A percentile compares a stretch with the other conserved stretches of the same genome.
These are phyloP conservation scores for Dioszegia aurantiaca DNA, from an alignment of 768 basidiomycete genomes.

Conservation along the genomic window DNA sequence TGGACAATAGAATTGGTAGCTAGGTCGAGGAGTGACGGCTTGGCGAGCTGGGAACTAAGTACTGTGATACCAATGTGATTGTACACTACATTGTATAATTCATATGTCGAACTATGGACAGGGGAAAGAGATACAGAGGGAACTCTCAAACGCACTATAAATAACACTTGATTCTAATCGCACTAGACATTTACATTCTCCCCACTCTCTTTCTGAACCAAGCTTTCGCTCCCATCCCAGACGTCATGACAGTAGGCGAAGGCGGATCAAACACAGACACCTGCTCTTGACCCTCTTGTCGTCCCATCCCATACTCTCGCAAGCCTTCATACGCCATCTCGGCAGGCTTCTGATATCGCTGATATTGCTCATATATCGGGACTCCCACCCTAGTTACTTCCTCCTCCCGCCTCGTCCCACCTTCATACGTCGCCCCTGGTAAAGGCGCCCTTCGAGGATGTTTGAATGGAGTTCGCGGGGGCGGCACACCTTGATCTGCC, in stretches of 20 bases:
- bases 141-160: too few species aligned
- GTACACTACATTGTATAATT: too few species aligned
- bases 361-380: too few species aligned
- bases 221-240: background rate
- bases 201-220: conserved; percentile 39
- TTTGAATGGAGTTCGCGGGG: conserved; percentile 30
- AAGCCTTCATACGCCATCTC: background rate
- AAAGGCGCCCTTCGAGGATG: conserved; percentile 32
- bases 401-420: too few species aligned
- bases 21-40: too few species aligned
- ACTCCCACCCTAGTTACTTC: too few species aligned
- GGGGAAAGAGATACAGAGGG: too few species aligned
- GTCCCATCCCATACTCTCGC: background rate
- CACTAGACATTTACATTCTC: background rate
- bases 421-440: too few species aligned
- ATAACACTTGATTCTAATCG: too few species aligned
- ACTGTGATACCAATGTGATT: too few species aligned
- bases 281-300: background rate
- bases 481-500: too few species aligned
- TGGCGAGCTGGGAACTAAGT: background rate
- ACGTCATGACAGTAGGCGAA: conserved; percentile 22
- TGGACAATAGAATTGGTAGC: background rate
- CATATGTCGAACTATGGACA: too few species aligned
- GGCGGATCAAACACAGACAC: conserved; percentile 33
- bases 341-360: background rate